Evolutionary conservation across 225 moss, liverwort and hornwort species (phyloP), one percentile per base, ranked within the genome.

Genomic region (Rhytidiadelphus loreus): DNA sequence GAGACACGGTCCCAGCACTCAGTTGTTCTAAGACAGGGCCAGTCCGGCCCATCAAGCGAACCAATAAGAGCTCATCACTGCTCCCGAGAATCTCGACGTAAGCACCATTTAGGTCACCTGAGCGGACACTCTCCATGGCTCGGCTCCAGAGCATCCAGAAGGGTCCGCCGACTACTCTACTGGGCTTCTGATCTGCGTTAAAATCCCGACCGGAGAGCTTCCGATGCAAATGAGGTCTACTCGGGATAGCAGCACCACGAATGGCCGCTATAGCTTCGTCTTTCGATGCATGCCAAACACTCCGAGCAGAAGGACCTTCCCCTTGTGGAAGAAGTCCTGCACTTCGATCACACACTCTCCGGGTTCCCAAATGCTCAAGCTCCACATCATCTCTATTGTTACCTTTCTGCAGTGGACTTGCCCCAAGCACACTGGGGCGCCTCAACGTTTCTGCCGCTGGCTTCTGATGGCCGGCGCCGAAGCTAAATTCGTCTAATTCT

Each of bases 141-240:
- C 95, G 95, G 92, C 97, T 98, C 98, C 98, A 98, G 59, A 97
- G 92, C 96, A 98, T 98, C 98, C 98, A 98, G 89, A 97, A 98
- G 35, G 98, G 96, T 86, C 97, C 98, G 62, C 94, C 92, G 22
- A 88, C 89, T 59, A 95, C 95, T 43, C 94, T 80, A 37, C 87
- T 92, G 17, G 93, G 87, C 92, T 93, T 87, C 90, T 87, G 89
- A 77, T 90, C 89, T 30, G 88, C 53, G 76, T 83, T 58, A 37
- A 87, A 85, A 89, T 89, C 93, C 44, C 90, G 88, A 89, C 90
- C 91, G 8, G 94, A 91, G 82, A 95, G 93, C 37, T 94, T 94
- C 62, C 94, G 92, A 77, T 90, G 88, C 8, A 88, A 73, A 57
- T 89, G 87, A n/a, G 92, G 93, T 83, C 91, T 94, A 75, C 90